Percentiles rank a stretch among this genome's conserved stretches.
phyloP scores from a whole-genome alignment of 768 basidiomycete species.

The Amanita subjunquillea region DNA sequence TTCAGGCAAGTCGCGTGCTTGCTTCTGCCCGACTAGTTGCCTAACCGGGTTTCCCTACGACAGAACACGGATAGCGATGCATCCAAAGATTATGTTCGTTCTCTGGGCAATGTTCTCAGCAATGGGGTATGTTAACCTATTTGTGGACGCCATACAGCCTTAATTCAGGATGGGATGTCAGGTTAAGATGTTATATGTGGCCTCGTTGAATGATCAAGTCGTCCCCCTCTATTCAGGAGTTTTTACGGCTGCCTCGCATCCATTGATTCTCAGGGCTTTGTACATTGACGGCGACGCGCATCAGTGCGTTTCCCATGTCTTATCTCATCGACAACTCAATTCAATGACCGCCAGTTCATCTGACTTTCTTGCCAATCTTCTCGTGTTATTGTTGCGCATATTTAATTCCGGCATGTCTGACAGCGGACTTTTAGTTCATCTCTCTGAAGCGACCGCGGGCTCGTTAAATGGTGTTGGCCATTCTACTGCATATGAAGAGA shows the following conservation, averaged over 20 bases:
- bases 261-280: constrained; percentile 77
- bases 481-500: constrained; percentile 77
- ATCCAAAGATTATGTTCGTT: constrained; percentile 69
- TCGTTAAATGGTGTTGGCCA: constrained; percentile 86
- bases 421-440: constrained; percentile 80
- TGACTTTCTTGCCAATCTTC: constrained; percentile 88
- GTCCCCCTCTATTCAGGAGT: constrained; percentile 89
- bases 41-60: background rate
- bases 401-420: constrained; percentile 88
- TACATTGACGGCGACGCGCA: constrained; percentile 96
- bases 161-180: constrained; percentile 15
- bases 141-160: background rate
- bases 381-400: constrained; percentile 79
- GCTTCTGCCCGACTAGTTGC: background rate
- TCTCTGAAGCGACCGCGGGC: constrained; percentile 91
- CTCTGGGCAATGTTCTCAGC: constrained; percentile 62
- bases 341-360: constrained; percentile 43
- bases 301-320: constrained; percentile 39
- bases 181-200: constrained; percentile 84
- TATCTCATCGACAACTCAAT: background rate
- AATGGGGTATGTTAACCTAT: constrained; percentile 45
- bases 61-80: constrained; percentile 76
- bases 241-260: constrained; percentile 84
- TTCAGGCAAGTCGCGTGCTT: constrained; percentile 49
- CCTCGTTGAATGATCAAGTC: constrained; percentile 89